Evolutionary conservation across 192 early-diverging fungal species (phyloP).

Genomic region (Geranomyces michiganensis): DNA sequence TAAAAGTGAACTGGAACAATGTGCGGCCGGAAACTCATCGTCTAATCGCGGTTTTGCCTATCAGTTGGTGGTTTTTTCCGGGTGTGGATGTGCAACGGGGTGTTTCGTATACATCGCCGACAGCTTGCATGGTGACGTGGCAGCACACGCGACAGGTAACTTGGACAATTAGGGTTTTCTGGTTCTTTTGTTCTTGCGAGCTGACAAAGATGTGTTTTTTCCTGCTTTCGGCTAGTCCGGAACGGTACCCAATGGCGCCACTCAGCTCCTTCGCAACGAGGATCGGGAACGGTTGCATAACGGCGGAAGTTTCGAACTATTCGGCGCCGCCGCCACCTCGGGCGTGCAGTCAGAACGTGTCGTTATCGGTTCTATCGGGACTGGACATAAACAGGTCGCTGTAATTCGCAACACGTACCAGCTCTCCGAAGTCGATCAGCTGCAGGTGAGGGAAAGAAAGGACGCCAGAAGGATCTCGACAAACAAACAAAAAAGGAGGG

Average conservation of each 20-base stretch:
- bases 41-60: neutral
- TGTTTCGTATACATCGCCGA: neutral
- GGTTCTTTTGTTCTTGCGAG: no score
- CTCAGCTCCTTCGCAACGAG: slow-evolving; percentile 2
- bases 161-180: no score
- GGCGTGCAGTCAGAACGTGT: slow-evolving; percentile 46
- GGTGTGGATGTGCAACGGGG: slow-evolving; percentile 23
- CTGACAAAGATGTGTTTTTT: no score
- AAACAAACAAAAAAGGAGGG: neutral
- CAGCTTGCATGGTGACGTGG: no score
- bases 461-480: no score
- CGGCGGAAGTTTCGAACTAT: slow-evolving; percentile 23
- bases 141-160: no score
- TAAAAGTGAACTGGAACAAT: neutral
- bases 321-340: slow-evolving; percentile 7
- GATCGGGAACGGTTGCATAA: neutral
- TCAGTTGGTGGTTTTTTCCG: slow-evolving; percentile 48
- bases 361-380: slow-evolving; percentile 16
- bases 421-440: slow-evolving; percentile 9
- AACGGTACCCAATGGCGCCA: neutral
- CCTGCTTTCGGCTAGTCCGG: no score
- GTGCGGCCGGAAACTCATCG: neutral
- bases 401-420: slow-evolving; percentile 30
- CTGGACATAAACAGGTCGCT: slow-evolving; percentile 21
- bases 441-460: slow-evolving; percentile 18